These are phyloP conservation scores for Calonectria henricotiae DNA, from an alignment of 2,329 filamentous ascomycete species.

Conservation along the genomic window DNA sequence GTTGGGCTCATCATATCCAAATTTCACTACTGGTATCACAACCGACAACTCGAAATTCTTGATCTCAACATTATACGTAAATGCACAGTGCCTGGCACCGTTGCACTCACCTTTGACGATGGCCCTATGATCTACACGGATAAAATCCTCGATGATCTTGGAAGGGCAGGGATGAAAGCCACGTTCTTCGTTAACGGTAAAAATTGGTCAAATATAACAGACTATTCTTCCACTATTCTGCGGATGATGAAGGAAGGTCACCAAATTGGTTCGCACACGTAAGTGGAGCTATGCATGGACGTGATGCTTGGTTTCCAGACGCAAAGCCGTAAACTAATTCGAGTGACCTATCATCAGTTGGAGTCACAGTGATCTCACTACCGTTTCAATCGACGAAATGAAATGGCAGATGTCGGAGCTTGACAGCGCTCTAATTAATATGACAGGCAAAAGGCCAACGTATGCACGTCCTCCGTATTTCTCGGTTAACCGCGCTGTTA, in stretches of 20 bases:
- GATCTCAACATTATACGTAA: constrained; percentile 1
- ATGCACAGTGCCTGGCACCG: constrained; percentile 1
- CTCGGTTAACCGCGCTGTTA: background rate
- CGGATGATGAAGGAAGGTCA: constrained; percentile 1
- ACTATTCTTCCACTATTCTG: background rate
- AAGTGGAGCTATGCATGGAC: background rate
- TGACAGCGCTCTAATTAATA: background rate
- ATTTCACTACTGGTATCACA: background rate
- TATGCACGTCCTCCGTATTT: constrained; percentile 13
- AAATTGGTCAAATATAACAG: constrained; percentile 16
- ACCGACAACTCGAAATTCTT: background rate
- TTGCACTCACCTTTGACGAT: constrained; percentile 12
- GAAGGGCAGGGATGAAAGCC: constrained; percentile 9
- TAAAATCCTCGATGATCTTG: constrained; percentile 3
- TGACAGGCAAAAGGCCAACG: constrained; percentile 5
- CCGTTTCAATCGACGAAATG: background rate
- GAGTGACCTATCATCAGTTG: background rate
- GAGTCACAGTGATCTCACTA: background rate
- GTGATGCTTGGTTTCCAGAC: background rate
- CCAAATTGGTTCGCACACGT: constrained; percentile 19
- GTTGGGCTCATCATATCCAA: background rate
- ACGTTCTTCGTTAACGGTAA: constrained; percentile 6
- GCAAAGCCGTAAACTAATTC: no score
- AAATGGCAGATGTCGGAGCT: constrained; percentile 9
- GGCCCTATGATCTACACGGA: constrained; percentile 14